Base-by-base conservation (phyloP, 306 rosid species). In the Prunus dulcis region DNA sequence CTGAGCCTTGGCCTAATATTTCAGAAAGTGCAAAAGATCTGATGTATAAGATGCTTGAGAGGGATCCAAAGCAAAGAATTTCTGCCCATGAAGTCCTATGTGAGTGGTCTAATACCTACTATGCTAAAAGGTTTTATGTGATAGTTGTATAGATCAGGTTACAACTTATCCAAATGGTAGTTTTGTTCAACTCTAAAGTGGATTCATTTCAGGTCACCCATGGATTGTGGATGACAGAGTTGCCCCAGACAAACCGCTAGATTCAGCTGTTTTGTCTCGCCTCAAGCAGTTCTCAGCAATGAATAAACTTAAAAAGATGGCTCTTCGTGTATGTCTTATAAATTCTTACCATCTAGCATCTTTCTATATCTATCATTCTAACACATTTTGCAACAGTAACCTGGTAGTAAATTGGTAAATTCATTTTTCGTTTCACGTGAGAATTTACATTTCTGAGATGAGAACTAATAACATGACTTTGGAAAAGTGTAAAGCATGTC, bases 291-390 rank as follows among this genome's bases (percentile, higher is more conserved):
- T 93, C 84, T 90, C 98, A 9, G 96, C 94, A 50, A 93, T 93
- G 98, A 85, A 93, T 78, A 93, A 90, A 60, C 86, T 93, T 32
- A 93, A 93, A 87, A 93, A 93, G 87, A 89, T 93, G 98, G 98
- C 98, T 49, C 81, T 90, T 60, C 89, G 90, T 32, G 98, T 93
- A 88, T 73, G 88, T 46, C 65, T 60, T 32, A 10, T 61, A 12
- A 17, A 64, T 45, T 17, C 66, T 75, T 9, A 15, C 32, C 56
- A 67, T n/a, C 52, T 68, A 61, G 28, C 17, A 7, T 28, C 11
- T 28, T 73, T 67, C 53, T 50, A 23, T 78, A 75, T 74, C 71
- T 43, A 25, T 73, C 52, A 20, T 43, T 27, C 64, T 73, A 7
- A 5, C 17, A 32, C 15, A 75, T 65, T 27, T 19, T 27, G 47